Evolutionary conservation across 441 rosid species (phyloP), one percentile per base, ranked within the genome.

Genomic region (Pelargonium fulgidum): DNA sequence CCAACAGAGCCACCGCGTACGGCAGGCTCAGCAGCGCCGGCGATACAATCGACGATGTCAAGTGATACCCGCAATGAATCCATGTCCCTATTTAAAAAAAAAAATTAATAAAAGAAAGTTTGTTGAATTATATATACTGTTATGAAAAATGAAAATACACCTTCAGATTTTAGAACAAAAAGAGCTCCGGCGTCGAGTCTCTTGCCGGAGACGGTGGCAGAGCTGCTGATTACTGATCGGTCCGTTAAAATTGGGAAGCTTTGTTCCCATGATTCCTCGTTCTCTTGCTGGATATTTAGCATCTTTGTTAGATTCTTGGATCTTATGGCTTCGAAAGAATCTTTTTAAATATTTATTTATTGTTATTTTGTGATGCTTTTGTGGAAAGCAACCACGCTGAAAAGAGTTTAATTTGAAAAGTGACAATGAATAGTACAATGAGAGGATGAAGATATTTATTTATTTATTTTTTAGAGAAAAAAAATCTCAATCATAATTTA

Each of bases 21-120:
- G 85, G 85, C 6, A 82, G 76, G 48, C 78, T 79, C 20, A 82
- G 63, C 42, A 82, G 75, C 44, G 70, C 77, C 5, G 85, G 81
- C 0, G 80, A 70, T 33, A 82, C 85, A 11, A 75, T 82, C 0
- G 74, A 70, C 0, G 78, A 70, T 2, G 74, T 66, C 65, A 75
- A 17, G 67, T 75, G 78, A 22, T 75, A 79, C 8, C 83, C 85
- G 29, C 80, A 75, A 29, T 82, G 80, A 63, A 79, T 26, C 83
- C 85, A 82, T 5, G 80, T 68, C 1, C 85, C 85, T 77, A 22
- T 22, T 22, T 22, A 22, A 22, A 22, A 22, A 22, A 22, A 22
- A 22, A 22, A 22, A 22, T 22, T 22, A 22, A 22, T 22, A 22
- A 22, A 22, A 22, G 56, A 12, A 0, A 13, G 8, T 1, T 14